These are phyloP conservation scores for Tribonema minus DNA, from an alignment of 108 stramenopile species.

Conservation along the genomic window DNA sequence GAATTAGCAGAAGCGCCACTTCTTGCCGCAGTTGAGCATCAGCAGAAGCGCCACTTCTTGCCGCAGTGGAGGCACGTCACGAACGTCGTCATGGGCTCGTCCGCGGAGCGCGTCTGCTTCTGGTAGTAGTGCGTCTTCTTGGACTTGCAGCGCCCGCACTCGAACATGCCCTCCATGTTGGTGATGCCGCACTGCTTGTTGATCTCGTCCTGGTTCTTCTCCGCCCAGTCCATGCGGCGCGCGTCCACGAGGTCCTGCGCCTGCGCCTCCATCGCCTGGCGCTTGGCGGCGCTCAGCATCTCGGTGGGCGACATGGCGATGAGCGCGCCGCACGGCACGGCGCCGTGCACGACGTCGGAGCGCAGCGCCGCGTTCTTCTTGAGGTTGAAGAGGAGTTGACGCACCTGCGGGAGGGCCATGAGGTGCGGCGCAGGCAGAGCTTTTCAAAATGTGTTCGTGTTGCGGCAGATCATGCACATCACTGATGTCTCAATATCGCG, in stretches of 20 bases:
- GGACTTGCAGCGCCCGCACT: slow-evolving; percentile 89
- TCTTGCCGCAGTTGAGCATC: not conserved
- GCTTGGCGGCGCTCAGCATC: slow-evolving; percentile 20
- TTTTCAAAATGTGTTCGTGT: too few species aligned
- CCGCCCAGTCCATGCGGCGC: slow-evolving; percentile 51
- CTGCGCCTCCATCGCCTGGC: not conserved
- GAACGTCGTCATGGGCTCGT: slow-evolving; percentile 99
- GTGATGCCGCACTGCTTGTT: slow-evolving; percentile 54
- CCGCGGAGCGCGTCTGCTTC: slow-evolving; percentile 95
- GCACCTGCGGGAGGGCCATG: too few species aligned
- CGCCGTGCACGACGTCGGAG: slow-evolving; percentile 18
- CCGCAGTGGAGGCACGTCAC: slow-evolving; percentile 86
- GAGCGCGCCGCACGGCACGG: slow-evolving; percentile 3
- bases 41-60: slow-evolving; percentile 67
- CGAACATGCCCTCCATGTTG: slow-evolving; percentile 65
- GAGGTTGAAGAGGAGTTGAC: slow-evolving; percentile 44
- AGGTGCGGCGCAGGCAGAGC: too few species aligned
- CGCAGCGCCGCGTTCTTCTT: slow-evolving; percentile 51
- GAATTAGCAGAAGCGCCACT: not conserved
- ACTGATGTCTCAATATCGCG: too few species aligned
- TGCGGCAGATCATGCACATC: too few species aligned
- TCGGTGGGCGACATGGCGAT: slow-evolving; percentile 29
- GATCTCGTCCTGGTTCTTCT: slow-evolving; percentile 56
- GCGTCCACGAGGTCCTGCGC: not conserved
- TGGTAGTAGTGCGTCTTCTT: slow-evolving; percentile 90